A percentile compares a stretch with the other conserved stretches of the same genome.
phyloP scores from a whole-genome alignment of 768 basidiomycete species.

The Amanita pallidorosea region DNA sequence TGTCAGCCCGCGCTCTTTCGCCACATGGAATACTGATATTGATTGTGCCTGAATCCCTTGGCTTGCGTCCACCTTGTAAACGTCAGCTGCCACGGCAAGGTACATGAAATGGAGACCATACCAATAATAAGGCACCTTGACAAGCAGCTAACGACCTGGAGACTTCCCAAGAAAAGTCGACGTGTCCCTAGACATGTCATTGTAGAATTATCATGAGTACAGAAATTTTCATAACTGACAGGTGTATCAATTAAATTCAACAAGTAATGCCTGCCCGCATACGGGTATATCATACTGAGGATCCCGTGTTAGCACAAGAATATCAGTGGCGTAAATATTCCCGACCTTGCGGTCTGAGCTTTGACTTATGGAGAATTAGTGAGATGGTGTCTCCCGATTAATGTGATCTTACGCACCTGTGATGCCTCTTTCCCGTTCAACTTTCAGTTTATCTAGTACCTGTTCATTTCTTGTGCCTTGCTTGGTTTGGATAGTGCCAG shows the following conservation, averaged over 20 bases:
- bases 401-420: constrained; percentile 46
- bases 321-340: neutral
- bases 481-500: constrained; percentile 72
- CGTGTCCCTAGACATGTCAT: constrained; percentile 59
- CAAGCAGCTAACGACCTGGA: constrained; percentile 87
- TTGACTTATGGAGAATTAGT: constrained; percentile 47
- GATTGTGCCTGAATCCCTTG: constrained; percentile 98
- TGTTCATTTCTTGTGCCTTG: constrained; percentile 65
- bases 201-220: neutral
- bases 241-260: constrained; percentile 97
- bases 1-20: constrained; percentile 66
- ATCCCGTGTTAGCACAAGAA: constrained; percentile 5
- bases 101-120: constrained; percentile 13
- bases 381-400: constrained; percentile 3
- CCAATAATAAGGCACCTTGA: constrained; percentile 74
- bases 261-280: constrained; percentile 48
- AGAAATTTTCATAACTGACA: constrained; percentile 26
- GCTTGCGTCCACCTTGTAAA: constrained; percentile 81
- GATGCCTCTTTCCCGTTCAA: constrained; percentile 93
- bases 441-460: constrained; percentile 89
- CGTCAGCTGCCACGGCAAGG: neutral
- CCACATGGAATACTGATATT: constrained; percentile 87
- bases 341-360: constrained; percentile 85
- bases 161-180: constrained; percentile 97
- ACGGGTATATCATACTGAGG: constrained; percentile 66